A percentile compares a stretch with the other conserved stretches of the same genome.
phyloP scores from a whole-genome alignment of 768 basidiomycete species.

The Auricularia heimuer region DNA sequence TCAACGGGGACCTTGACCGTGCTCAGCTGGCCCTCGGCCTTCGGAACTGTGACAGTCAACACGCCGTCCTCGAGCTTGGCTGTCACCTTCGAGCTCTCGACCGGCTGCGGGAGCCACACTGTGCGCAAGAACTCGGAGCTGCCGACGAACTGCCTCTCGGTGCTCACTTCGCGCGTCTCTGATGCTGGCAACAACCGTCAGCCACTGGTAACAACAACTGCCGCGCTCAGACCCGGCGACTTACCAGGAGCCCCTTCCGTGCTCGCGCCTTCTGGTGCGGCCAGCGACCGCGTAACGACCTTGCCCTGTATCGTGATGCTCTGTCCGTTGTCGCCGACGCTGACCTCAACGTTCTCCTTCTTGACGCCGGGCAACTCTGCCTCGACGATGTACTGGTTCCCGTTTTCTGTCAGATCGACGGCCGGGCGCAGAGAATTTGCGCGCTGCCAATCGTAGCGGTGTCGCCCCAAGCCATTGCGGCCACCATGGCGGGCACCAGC shows the following conservation, averaged over 20 bases:
- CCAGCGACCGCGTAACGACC: conserved; percentile 23
- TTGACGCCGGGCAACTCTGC: conserved; percentile 72
- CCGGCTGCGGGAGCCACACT: conserved; percentile 57
- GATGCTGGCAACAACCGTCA: background rate
- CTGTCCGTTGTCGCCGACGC: conserved; percentile 58
- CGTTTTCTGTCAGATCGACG: conserved; percentile 59
- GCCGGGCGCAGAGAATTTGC: conserved; percentile 33
- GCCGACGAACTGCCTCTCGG: conserved; percentile 51
- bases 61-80: conserved; percentile 65
- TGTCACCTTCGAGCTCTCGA: conserved; percentile 45
- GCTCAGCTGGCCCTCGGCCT: conserved; percentile 45
- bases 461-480: background rate
- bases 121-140: conserved; percentile 55
- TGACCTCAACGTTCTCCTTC: conserved; percentile 65
- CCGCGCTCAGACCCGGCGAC: background rate
- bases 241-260: conserved; percentile 13
- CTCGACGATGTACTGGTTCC: conserved; percentile 55
- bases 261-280: conserved; percentile 7
- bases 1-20: conserved; percentile 39
- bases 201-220: background rate
- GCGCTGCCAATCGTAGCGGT: conserved; percentile 42
- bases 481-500: background rate
- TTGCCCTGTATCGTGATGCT: conserved; percentile 68
- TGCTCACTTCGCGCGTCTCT: conserved; percentile 5
- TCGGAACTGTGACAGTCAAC: conserved; percentile 50